Base-by-base conservation (phyloP, 371 early-diverging fungal genomes). In the Chytridiales sp. region DNA sequence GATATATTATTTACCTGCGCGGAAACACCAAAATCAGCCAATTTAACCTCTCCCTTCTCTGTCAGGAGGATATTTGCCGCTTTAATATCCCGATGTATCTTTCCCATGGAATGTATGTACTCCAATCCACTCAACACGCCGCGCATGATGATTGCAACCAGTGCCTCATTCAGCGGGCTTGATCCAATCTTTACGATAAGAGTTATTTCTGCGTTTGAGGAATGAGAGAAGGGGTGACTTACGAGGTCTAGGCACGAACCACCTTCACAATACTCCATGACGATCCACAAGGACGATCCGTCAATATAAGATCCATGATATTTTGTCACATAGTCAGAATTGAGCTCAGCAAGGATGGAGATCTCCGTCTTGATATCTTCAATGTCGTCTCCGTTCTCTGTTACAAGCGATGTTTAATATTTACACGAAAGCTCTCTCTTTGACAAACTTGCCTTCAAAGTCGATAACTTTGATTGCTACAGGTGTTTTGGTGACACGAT, bases 351-450 rank as follows among this genome's bases (percentile, higher is more conserved):
- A 17, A 98, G 78, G 56, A 98, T 94, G 40, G 86, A 82, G 67
- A 97, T 97, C 68, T 98, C 98, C 64, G 91, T 90, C 64, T 92
- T 93, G 67, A 97, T 95, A 73, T 96, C 98, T 54, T 95, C 96
- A 61, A 98, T 94, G 62, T 95, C 95, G 68, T 97, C 97, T 64
- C 94, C 95, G 30, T 93, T 91, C 62, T 86, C 80, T 71, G 22
- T 24, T 6, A 6, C 2, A 30, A 39, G 22, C 30, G 8, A 27
- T 36, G 24, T 1, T 41, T 5, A 52, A 4, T 8, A 31, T 53
- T 41, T 1, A 31, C 13, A 15, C 19, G 47, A 22, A 27, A 27
- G 35, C 32, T 22, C 3, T 38, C 9, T 8, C 22, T n/a, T n/a
- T n/a, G 15, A 24, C 21, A 24, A 2, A 19, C n/a, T 19, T 22